Base-by-base conservation (phyloP, 2,329 filamentous ascomycete species). In the Blastomyces emzantsi region DNA sequence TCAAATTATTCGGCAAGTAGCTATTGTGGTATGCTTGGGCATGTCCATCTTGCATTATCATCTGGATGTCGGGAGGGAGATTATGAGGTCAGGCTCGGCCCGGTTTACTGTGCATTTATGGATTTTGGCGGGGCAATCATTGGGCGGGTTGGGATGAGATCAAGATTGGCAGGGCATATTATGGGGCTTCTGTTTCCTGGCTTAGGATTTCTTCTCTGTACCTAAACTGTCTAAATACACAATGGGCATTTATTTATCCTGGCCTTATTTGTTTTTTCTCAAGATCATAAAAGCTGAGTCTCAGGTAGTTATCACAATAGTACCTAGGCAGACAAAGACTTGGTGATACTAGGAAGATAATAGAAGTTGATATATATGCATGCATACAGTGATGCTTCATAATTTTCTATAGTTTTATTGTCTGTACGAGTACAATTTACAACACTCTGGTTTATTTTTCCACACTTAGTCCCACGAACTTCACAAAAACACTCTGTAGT, bases 11-110 rank as follows among this genome's bases (percentile, higher is more conserved):
- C n/a, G n/a, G 30, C 33, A 39, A 22, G 30, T 39, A 56, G 33
- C 17, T 17, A 39, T 11, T 56, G 36, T 41, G 36, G 43, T 58
- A 25, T 28, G n/a, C 33, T 36, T 58, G n/a, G n/a, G 25, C 36
- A 39, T 58, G n/a, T 58, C 36, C 33, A 43, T 57, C 15, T 57
- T 41, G 36, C 33, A 57, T 58, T 43, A 43, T 58, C 36, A 28
- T 43, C 11, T 17, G 36, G 55, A 2, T 11, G 55, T 43, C 36
- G 33, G 54, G 22, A 11, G 22, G 36, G 36, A 5, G 33, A 36
- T 43, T 9, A n/a, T 30, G 36, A 6, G 36, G 55, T 43, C 55
- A 41, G n/a, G 55, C n/a, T 58, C n/a, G 19, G 55, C 17, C 17
- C 11, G 19, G 54, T 33, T 56, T n/a, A 33, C 13, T 56, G 19